Evolutionary conservation across 1,139 yeast species (phyloP).

Genomic region (Candida freyschussii): DNA sequence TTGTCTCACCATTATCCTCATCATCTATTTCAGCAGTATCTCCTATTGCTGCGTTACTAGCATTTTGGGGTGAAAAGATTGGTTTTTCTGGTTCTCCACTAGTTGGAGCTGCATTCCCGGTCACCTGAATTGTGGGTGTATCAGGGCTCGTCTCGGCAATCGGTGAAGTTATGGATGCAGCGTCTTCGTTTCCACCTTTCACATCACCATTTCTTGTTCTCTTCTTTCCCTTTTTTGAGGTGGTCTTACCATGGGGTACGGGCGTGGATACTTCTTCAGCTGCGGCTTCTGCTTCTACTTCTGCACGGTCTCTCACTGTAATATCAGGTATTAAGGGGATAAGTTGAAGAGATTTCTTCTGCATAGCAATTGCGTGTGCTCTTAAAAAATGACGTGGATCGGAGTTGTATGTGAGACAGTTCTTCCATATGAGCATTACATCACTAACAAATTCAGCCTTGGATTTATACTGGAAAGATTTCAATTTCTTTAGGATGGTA

Average conservation of each 20-base stretch:
- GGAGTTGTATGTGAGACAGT: slow-evolving; percentile 87
- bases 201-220: slow-evolving; percentile 31
- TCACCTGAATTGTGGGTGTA: background rate
- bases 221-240: slow-evolving; percentile 29
- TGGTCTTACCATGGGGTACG: slow-evolving; percentile 24
- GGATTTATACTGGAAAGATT: slow-evolving; percentile 72
- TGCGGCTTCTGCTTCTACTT: slow-evolving; percentile 80
- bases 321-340: slow-evolving; percentile 88
- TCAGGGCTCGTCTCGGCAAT: background rate
- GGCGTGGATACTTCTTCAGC: slow-evolving; percentile 26
- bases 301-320: slow-evolving; percentile 71
- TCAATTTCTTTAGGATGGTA: slow-evolving; percentile 87
- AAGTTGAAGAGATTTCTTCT: slow-evolving; percentile 71
- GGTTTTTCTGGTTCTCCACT: slow-evolving; percentile 3
- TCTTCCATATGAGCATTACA: slow-evolving; percentile 90
- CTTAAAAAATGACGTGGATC: slow-evolving; percentile 92
- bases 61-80: slow-evolving; percentile 7
- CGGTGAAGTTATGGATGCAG: slow-evolving; percentile 4
- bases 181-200: slow-evolving; percentile 23
- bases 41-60: slow-evolving; percentile 6
- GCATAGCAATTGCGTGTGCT: slow-evolving; percentile 95
- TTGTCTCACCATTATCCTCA: slow-evolving; percentile 27
- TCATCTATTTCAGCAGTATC: slow-evolving; percentile 28
- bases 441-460: slow-evolving; percentile 91
- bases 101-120: slow-evolving; percentile 1